A percentile compares a stretch with the other conserved stretches of the same genome.
Evolutionary conservation across 2,329 filamentous ascomycete species (phyloP).

Genomic region (Fusarium sp.): DNA sequence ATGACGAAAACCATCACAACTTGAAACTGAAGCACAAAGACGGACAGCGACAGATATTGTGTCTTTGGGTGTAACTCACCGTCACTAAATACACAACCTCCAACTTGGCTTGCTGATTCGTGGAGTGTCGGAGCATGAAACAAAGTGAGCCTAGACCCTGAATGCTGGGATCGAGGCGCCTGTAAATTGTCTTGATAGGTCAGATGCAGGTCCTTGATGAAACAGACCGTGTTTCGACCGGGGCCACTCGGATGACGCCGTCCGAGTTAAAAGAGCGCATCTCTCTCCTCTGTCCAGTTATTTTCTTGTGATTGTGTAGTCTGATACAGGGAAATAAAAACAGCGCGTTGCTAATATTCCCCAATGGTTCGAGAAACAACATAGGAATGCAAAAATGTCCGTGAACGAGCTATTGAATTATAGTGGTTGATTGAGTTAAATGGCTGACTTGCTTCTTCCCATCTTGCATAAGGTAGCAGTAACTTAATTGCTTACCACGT

Average conservation of each 20-base stretch:
- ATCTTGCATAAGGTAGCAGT: neutral
- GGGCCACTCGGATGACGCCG: constrained; percentile 39
- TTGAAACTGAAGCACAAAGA: constrained; percentile 28
- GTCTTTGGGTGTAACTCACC: constrained; percentile 3
- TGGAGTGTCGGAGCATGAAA: constrained; percentile 42
- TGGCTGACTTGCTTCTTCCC: neutral
- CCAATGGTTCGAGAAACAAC: neutral
- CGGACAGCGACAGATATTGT: constrained; percentile 19
- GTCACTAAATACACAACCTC: constrained; percentile 10
- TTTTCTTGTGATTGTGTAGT: constrained; percentile 1
- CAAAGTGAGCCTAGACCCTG: constrained; percentile 44
- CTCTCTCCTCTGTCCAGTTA: neutral
- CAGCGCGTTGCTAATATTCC: neutral
- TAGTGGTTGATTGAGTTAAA: neutral
- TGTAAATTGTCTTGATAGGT: constrained; percentile 44
- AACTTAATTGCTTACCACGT: neutral
- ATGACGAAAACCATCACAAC: constrained; percentile 2
- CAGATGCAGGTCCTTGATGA: constrained; percentile 40
- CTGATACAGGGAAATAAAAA: neutral
- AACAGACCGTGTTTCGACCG: constrained; percentile 47
- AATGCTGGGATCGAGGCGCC: constrained; percentile 40
- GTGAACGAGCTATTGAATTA: neutral
- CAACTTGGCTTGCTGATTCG: constrained; percentile 33
- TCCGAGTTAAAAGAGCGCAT: constrained; percentile 30
- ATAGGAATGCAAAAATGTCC: neutral